These are phyloP conservation scores for Dendrocalamus sinicus DNA, from an alignment of 176 grass and related monocot species.

Conservation along the genomic window DNA sequence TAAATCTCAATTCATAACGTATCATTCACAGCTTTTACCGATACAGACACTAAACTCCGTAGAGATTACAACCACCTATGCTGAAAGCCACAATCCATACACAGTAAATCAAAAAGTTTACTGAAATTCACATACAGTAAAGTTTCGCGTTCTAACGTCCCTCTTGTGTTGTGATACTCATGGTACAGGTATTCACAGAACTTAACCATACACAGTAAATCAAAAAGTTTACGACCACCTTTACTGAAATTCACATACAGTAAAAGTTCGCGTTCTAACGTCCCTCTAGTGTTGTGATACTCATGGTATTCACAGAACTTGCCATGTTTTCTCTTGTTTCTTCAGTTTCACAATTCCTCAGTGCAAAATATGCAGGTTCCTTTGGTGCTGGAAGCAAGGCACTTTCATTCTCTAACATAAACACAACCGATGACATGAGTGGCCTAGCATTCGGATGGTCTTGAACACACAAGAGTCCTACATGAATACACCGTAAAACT, in stretches of 20 bases:
- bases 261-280: not conserved
- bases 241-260: not conserved
- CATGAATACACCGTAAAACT: no score
- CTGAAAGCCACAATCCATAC: not conserved
- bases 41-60: no score
- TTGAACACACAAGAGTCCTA: constrained; percentile 69
- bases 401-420: constrained; percentile 49
- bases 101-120: no score
- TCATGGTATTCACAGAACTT: not conserved
- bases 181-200: not conserved
- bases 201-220: not conserved
- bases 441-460: constrained; percentile 49
- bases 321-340: not conserved
- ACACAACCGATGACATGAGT: constrained; percentile 50
- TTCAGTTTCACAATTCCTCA: not conserved
- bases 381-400: constrained; percentile 40
- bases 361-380: constrained; percentile 33
- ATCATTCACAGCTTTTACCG: not conserved
- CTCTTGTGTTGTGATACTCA: not conserved
- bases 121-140: no score
- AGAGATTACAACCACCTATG: not conserved
- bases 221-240: not conserved
- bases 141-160: not conserved
- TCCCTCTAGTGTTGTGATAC: constrained; percentile 6
- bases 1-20: not conserved